Evolutionary conservation across 257 asterid species (phyloP).

Genomic region (Petunia axillaris): DNA sequence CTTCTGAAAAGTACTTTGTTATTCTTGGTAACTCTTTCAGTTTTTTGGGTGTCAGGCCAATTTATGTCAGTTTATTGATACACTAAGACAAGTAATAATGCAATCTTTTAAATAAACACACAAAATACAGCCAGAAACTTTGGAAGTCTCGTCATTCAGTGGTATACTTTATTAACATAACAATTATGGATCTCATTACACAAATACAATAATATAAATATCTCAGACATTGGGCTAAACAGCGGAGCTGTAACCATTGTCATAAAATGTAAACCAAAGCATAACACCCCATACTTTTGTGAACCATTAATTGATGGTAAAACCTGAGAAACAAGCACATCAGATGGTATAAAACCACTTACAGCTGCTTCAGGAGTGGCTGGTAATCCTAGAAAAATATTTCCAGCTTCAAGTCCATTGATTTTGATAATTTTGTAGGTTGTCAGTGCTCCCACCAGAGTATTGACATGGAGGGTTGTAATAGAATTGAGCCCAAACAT

Average conservation of each 20-base stretch:
- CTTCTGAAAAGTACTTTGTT: too few species aligned
- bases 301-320: slow-evolving; percentile 57
- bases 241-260: slow-evolving; percentile 22
- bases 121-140: too few species aligned
- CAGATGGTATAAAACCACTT: slow-evolving; percentile 65
- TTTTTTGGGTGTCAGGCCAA: too few species aligned
- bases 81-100: too few species aligned
- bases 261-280: slow-evolving; percentile 63
- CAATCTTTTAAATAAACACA: too few species aligned
- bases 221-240: neutral
- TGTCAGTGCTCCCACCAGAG: slow-evolving; percentile 37
- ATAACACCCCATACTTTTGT: slow-evolving; percentile 73
- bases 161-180: neutral
- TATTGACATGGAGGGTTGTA: slow-evolving; percentile 68
- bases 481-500: slow-evolving; percentile 74
- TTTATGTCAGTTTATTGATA: too few species aligned
- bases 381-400: slow-evolving; percentile 62
- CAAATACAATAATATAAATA: neutral
- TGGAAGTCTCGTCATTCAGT: too few species aligned
- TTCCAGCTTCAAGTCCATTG: slow-evolving; percentile 56
- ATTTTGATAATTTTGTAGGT: slow-evolving; percentile 47
- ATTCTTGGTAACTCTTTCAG: too few species aligned
- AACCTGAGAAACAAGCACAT: slow-evolving; percentile 43
- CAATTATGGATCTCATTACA: neutral
- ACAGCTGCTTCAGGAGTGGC: slow-evolving; percentile 68